phyloP scores from a whole-genome alignment of 1,139 yeast genomes.

The Debaryomyces psychrophilus region DNA sequence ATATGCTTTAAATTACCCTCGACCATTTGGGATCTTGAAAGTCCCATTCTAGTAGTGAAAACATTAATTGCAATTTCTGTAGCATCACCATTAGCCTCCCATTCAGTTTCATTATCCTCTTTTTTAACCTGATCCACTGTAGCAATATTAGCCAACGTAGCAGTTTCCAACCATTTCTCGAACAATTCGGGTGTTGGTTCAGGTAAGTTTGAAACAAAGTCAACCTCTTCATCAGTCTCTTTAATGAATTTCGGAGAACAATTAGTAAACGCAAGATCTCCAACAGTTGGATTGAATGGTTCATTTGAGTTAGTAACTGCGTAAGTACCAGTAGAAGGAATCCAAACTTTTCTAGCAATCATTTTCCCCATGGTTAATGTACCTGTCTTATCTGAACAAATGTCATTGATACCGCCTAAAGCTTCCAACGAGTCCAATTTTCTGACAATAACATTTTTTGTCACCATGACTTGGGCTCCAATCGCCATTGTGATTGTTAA shows the following conservation, averaged over 20 bases:
- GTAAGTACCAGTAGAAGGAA: slow-evolving; percentile 73
- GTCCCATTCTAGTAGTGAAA: slow-evolving; percentile 60
- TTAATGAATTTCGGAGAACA: slow-evolving; percentile 45
- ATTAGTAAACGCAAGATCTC: slow-evolving; percentile 49
- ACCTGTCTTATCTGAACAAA: slow-evolving; percentile 85
- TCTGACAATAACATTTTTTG: slow-evolving; percentile 72
- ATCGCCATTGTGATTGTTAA: slow-evolving; percentile 86
- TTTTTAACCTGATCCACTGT: slow-evolving; percentile 48
- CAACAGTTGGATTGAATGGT: slow-evolving; percentile 74
- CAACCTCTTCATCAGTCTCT: slow-evolving; percentile 42
- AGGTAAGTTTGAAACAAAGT: slow-evolving; percentile 28
- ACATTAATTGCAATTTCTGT: slow-evolving; percentile 85
- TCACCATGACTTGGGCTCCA: slow-evolving; percentile 79
- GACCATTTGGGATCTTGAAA: slow-evolving; percentile 39
- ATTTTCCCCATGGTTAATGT: slow-evolving; percentile 80
- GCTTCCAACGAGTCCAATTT: slow-evolving; percentile 80
- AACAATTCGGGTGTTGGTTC: slow-evolving; percentile 34
- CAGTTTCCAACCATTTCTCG: slow-evolving; percentile 56
- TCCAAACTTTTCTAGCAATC: slow-evolving; percentile 74
- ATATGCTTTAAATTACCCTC: slow-evolving; percentile 43
- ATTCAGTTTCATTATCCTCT: slow-evolving; percentile 42
- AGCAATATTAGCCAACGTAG: slow-evolving; percentile 77
- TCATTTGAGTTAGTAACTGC: slow-evolving; percentile 62
- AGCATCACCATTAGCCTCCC: slow-evolving; percentile 86
- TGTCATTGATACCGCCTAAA: slow-evolving; percentile 77